Percentiles rank a stretch among this genome's conserved stretches.
Evolutionary conservation across 2,329 filamentous ascomycete genomes (phyloP).

Genomic region (Calonectria hawksworthii): DNA sequence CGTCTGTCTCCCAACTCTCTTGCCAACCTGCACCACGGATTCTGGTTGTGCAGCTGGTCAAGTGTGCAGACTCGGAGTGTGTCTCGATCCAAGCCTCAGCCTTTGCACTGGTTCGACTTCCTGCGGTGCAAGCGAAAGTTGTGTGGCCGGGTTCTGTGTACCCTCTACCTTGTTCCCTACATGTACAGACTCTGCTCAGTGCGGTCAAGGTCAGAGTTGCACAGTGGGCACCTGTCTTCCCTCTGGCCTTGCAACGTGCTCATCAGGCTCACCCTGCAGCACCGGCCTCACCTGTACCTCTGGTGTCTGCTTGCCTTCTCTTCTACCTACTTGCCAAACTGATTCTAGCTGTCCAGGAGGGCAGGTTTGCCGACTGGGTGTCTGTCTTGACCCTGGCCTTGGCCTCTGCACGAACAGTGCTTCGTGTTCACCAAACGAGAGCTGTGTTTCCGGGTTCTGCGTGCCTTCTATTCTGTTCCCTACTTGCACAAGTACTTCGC

Average conservation of each 20-base stretch:
- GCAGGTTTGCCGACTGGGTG: neutral
- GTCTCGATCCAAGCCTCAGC: neutral
- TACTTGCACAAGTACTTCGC: neutral
- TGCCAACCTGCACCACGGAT: neutral
- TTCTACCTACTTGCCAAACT: neutral
- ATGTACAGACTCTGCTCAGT: neutral
- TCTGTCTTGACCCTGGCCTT: neutral
- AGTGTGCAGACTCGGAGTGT: neutral
- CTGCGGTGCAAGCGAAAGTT: neutral
- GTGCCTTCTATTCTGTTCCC: neutral
- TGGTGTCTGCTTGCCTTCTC: neutral
- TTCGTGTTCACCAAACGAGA: neutral
- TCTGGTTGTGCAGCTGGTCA: neutral
- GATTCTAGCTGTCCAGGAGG: neutral
- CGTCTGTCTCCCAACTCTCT: neutral
- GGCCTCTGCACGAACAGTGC: neutral
- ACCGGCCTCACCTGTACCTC: neutral
- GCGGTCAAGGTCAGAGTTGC: neutral
- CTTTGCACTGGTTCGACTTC: neutral
- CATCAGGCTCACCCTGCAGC: neutral
- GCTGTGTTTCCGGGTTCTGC: constrained; percentile 5
- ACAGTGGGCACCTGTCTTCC: constrained; percentile 8
- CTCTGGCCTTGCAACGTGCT: neutral
- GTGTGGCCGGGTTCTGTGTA: constrained; percentile 5
- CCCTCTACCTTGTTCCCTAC: neutral